These are phyloP conservation scores for Annulohypoxylon moriforme DNA, from an alignment of 495 filamentous ascomycete species.

Conservation along the genomic window DNA sequence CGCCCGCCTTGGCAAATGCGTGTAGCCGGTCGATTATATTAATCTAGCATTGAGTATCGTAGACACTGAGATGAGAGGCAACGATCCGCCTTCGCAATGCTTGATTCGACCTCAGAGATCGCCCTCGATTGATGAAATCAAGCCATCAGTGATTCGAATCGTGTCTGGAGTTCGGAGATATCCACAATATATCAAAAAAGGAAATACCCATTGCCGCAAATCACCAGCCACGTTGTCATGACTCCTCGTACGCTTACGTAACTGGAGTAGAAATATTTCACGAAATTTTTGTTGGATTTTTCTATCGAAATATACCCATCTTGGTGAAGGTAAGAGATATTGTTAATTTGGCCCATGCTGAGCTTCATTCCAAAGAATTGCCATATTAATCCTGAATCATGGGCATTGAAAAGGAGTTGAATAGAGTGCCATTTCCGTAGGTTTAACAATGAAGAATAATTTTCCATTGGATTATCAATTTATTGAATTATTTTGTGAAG, in stretches of 20 bases:
- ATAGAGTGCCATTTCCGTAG: background rate
- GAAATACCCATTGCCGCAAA: background rate
- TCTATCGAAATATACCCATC: no score
- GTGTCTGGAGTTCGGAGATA: slow-evolving; percentile 29
- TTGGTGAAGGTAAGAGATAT: no score
- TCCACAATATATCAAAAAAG: background rate
- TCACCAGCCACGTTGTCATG: background rate
- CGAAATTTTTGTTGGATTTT: no score
- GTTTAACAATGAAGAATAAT: background rate
- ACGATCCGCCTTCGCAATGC: slow-evolving; percentile 16
- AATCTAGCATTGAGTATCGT: slow-evolving; percentile 10
- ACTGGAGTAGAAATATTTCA: background rate
- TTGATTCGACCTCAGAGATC: slow-evolving; percentile 18
- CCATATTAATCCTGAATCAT: background rate
- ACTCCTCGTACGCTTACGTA: background rate
- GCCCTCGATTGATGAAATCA: background rate
- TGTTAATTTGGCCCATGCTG: no score
- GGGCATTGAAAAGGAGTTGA: background rate
- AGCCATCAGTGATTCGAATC: background rate
- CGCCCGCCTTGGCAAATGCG: slow-evolving; percentile 24
- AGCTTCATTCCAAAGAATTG: no score
- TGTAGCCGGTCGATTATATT: slow-evolving; percentile 16
- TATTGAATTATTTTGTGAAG: background rate
- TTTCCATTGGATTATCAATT: background rate
- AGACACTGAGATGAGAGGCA: slow-evolving; percentile 11